Base-by-base conservation (phyloP, 768 basidiomycete species). In the Porphyrellus cyaneotinctus region DNA sequence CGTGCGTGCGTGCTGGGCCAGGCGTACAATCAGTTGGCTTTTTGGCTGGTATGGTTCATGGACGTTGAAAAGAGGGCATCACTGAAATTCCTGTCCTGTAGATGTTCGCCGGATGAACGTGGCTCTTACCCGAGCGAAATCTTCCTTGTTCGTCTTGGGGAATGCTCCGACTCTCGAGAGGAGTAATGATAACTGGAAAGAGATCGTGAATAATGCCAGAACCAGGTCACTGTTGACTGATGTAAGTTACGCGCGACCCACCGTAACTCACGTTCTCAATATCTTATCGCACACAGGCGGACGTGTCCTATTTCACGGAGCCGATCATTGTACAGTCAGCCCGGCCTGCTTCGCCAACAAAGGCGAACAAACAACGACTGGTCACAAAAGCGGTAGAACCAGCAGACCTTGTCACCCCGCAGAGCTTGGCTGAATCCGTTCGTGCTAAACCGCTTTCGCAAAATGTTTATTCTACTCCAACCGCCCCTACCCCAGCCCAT, bases 21-120 rank as follows among this genome's bases (percentile, higher is more conserved):
- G 86, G 88, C n/a, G 68, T 92, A 18, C 78, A 80, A 52, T 81
- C 75, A 0, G 82, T 98, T 49, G 97, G 97, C 53, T 98, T 98
- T 75, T 78, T 98, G 61, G 79, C 84, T 58, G 93, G 90, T 86
- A 59, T 38, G 65, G 37, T 36, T 24, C 26, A 17, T 57, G 8
- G 35, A 53, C 26, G 38, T 45, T 28, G 48, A 11, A 18, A 45
- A 15, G 35, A 41, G 47, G 13, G 48, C 15, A 2, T 31, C 17
- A 33, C 49, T 60, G 14, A 60, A 32, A 51, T 24, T 37, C 11
- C 5, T 30, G 15, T 32, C 26, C 42, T 14, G 32, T 52, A 83
- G 89, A 95, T 68, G 68, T 78, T 20, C 85, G 95, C 39, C 86
- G 95, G 39, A 95, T 98, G 90, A 98, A 99, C 69, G 95, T 99